These are phyloP conservation scores for Hibiscus trionum DNA, from an alignment of 345 rosid species.

Conservation along the genomic window DNA sequence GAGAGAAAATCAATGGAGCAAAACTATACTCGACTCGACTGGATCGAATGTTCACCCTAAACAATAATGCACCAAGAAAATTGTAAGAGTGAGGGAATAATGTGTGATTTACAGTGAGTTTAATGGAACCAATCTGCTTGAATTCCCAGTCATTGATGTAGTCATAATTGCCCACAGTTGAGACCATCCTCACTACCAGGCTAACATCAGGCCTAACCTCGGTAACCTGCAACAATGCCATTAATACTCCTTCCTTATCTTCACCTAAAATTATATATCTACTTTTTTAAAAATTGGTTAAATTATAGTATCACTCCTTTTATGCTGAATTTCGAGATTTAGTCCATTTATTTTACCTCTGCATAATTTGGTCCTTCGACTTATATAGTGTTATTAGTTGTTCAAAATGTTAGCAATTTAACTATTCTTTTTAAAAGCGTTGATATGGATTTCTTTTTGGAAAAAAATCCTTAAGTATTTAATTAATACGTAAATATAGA, in stretches of 20 bases:
- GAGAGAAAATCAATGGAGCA: no score
- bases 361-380: no score
- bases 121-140: slow-evolving; percentile 50
- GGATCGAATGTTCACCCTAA: no score
- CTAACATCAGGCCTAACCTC: slow-evolving; percentile 54
- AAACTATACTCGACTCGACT: no score
- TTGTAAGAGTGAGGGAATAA: neutral
- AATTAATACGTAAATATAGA: neutral
- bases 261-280: neutral
- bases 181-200: slow-evolving; percentile 47
- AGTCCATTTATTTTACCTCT: neutral
- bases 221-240: slow-evolving; percentile 25
- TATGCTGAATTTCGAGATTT: neutral
- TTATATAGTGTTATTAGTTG: no score
- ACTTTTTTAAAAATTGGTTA: neutral
- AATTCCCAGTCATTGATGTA: slow-evolving; percentile 41
- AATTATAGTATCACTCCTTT: neutral
- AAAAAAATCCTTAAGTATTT: no score
- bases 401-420: no score
- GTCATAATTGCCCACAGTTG: slow-evolving; percentile 41
- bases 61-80: no score
- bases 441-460: no score
- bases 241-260: neutral
- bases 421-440: no score
- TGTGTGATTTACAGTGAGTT: slow-evolving; percentile 26